Percentiles rank a stretch among this genome's conserved stretches.
Conservation (phyloP, 2,329 filamentous ascomycete species). For the Trichoderma citrinoviride region DNA sequence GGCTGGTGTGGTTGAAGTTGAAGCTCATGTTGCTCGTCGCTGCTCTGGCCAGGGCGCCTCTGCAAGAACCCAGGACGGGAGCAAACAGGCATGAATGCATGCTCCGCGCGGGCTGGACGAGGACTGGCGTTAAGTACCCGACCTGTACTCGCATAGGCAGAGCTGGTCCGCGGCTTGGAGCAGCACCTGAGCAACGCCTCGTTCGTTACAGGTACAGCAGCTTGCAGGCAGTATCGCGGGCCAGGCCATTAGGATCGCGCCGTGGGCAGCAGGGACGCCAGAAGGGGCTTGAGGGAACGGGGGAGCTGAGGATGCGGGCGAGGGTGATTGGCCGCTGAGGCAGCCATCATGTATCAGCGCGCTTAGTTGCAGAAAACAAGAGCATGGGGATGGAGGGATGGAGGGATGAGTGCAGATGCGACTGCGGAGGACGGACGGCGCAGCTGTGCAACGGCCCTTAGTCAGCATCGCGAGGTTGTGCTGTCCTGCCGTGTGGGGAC, state of each 20-base stretch:
- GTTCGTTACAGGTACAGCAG: not conserved
- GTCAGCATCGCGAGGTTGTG: conserved; percentile 35
- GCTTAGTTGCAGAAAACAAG: conserved; percentile 3
- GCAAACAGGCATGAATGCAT: conserved; percentile 7
- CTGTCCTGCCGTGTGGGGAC: conserved; percentile 31
- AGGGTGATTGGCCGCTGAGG: conserved; percentile 19
- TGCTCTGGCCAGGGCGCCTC: conserved; percentile 17
- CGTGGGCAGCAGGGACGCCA: conserved; percentile 11
- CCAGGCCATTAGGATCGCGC: not conserved
- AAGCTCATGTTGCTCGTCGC: conserved; percentile 14
- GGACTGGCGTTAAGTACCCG: conserved; percentile 31
- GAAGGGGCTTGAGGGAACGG: not conserved
- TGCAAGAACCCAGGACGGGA: not conserved
- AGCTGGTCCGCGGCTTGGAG: not conserved
- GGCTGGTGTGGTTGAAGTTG: conserved; percentile 10
- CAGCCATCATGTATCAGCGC: conserved; percentile 19
- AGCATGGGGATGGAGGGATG: not conserved
- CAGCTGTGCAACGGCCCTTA: conserved; percentile 27
- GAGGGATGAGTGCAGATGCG: no score
- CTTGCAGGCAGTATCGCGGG: no score
- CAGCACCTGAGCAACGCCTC: not conserved
- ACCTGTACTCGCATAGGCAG: not conserved
- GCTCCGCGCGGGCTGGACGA: conserved; percentile 21
- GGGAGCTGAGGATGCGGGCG: conserved; percentile 6
- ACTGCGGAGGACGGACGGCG: no score